Percentiles rank a stretch among this genome's conserved stretches.
These are phyloP conservation scores for Leishmania arabica DNA, from an alignment of 208 protist species.

Conservation along the genomic window DNA sequence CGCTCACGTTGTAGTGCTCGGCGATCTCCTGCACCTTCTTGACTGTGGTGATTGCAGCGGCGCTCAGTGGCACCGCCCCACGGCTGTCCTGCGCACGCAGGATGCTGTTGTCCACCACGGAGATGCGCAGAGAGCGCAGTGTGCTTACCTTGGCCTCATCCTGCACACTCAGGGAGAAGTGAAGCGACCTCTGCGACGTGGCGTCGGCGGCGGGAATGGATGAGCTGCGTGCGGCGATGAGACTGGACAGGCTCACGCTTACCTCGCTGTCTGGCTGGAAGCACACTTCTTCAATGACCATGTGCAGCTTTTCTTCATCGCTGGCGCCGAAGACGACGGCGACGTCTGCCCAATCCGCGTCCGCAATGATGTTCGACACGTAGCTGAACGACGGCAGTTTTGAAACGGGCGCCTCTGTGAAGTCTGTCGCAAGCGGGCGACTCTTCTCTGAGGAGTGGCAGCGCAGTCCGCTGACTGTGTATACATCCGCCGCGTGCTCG, in stretches of 20 bases:
- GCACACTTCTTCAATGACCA: slow-evolving; percentile 39
- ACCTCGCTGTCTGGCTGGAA: slow-evolving; percentile 33
- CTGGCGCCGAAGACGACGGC: slow-evolving; percentile 37
- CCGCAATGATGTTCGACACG: slow-evolving; percentile 56
- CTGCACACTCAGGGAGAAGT: slow-evolving; percentile 17
- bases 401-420: slow-evolving; percentile 41
- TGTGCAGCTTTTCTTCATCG: slow-evolving; percentile 25
- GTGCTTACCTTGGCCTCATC: slow-evolving; percentile 19
- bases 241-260: slow-evolving; percentile 22
- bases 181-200: neutral
- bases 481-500: slow-evolving; percentile 20
- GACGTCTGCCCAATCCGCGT: slow-evolving; percentile 47
- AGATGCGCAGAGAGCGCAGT: slow-evolving; percentile 24
- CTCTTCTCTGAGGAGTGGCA: slow-evolving; percentile 33
- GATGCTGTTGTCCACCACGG: slow-evolving; percentile 21
- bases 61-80: slow-evolving; percentile 19
- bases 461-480: slow-evolving; percentile 39
- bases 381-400: slow-evolving; percentile 53
- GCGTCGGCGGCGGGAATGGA: slow-evolving; percentile 1
- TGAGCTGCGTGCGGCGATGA: slow-evolving; percentile 12
- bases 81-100: slow-evolving; percentile 19
- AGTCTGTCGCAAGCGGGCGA: slow-evolving; percentile 26
- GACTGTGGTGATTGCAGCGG: slow-evolving; percentile 13
- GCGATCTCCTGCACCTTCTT: slow-evolving; percentile 31
- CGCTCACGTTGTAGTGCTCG: slow-evolving; percentile 28